Percentiles rank a stretch among this genome's conserved stretches.
phyloP scores from a whole-genome alignment of 352 stramenopile species.

The Phytophthora sojae region DNA sequence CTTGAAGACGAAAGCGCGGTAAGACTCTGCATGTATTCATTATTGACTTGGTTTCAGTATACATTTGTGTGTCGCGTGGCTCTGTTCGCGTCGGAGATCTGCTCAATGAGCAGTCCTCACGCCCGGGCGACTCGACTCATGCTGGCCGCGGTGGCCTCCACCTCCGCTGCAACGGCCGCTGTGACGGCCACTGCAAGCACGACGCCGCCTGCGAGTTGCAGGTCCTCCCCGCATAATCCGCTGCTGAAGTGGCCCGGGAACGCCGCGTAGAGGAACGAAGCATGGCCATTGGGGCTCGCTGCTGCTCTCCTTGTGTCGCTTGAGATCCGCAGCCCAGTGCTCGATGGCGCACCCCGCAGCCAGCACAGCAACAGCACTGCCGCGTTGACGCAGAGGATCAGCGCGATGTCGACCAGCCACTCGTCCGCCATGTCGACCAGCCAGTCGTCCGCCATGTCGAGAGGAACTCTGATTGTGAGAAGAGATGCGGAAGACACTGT shows the following conservation, averaged over 20 bases:
- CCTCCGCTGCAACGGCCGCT: constrained; percentile 24
- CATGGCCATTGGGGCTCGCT: not conserved
- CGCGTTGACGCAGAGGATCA: constrained; percentile 20
- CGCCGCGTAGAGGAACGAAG: constrained; percentile 25
- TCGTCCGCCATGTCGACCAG: constrained; percentile 20
- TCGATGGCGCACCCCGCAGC: constrained; percentile 20
- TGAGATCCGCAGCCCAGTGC: constrained; percentile 25
- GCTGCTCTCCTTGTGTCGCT: constrained; percentile 23
- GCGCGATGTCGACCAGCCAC: constrained; percentile 21
- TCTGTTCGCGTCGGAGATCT: constrained; percentile 7
- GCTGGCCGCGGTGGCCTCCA: constrained; percentile 24
- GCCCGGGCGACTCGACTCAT: constrained; percentile 20
- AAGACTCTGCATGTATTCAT: constrained; percentile 10
- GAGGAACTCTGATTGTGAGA: constrained; percentile 27
- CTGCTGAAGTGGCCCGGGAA: constrained; percentile 32
- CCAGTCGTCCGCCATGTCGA: constrained; percentile 27
- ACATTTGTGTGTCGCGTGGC: constrained; percentile 14
- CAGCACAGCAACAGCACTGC: constrained; percentile 29
- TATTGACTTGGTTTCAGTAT: constrained; percentile 26
- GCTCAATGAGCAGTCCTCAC: constrained; percentile 2
- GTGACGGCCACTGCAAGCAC: constrained; percentile 27
- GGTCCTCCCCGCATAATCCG: constrained; percentile 31
- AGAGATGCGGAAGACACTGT: not conserved
- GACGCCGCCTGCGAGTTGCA: constrained; percentile 30
- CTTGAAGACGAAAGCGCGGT: constrained; percentile 21